Conservation (phyloP, 768 basidiomycete species). For the Boletus insuetus region DNA sequence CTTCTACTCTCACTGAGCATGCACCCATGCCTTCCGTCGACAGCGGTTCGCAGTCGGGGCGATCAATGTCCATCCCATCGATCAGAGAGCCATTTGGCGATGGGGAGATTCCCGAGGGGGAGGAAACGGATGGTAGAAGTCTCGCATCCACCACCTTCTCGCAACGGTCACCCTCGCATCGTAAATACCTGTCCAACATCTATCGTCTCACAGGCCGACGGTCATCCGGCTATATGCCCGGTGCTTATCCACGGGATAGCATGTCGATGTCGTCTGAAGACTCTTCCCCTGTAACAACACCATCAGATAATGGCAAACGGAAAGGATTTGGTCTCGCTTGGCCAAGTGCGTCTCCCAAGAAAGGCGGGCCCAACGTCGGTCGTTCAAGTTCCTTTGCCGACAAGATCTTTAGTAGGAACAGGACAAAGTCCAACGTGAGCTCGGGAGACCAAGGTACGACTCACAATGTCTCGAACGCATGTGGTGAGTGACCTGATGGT, state of each 20-base stretch:
- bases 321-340: conserved; percentile 39
- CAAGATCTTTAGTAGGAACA: conserved; percentile 52
- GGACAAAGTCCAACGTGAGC: conserved; percentile 55
- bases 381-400: conserved; percentile 60
- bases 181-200: conserved; percentile 48
- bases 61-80: conserved; percentile 31
- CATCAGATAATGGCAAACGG: conserved; percentile 44
- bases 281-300: conserved; percentile 57
- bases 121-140: conserved; percentile 31
- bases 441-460: conserved; percentile 43
- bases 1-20: conserved; percentile 23
- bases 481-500: neutral
- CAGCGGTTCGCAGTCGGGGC: conserved; percentile 22
- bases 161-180: conserved; percentile 47
- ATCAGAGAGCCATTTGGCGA: conserved; percentile 29
- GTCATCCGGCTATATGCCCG: conserved; percentile 40
- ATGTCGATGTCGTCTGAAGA: conserved; percentile 69
- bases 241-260: conserved; percentile 52
- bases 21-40: conserved; percentile 11
- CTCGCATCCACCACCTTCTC: conserved; percentile 42
- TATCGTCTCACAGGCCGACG: conserved; percentile 42
- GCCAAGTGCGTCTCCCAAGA: conserved; percentile 54
- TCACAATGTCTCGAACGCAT: neutral
- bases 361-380: conserved; percentile 38
- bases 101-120: conserved; percentile 21